Conservation (phyloP, 306 rosid species). For the Clitoria ternatea region DNA sequence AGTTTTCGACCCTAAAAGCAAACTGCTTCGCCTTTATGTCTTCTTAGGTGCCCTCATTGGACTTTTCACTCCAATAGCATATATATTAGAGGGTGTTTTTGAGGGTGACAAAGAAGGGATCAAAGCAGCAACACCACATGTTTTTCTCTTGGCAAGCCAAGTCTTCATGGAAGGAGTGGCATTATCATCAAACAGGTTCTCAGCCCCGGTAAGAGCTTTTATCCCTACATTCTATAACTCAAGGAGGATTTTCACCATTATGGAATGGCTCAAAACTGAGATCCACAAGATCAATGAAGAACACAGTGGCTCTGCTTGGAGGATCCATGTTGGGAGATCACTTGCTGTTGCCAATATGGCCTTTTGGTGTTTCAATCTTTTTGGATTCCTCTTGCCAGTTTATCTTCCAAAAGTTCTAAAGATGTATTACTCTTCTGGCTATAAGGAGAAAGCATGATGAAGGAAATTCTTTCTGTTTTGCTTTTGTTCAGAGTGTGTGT, state of each 20-base stretch:
- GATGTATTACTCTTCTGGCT: slow-evolving; percentile 45
- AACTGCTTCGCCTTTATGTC: slow-evolving; percentile 47
- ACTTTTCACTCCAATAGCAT: slow-evolving; percentile 61
- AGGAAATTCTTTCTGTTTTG: not conserved
- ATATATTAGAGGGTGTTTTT: slow-evolving; percentile 61
- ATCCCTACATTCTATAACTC: slow-evolving; percentile 73
- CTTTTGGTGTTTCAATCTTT: slow-evolving; percentile 82
- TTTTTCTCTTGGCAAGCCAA: slow-evolving; percentile 76
- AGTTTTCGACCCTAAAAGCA: slow-evolving; percentile 43
- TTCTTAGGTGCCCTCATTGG: slow-evolving; percentile 52
- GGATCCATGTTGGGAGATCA: slow-evolving; percentile 54
- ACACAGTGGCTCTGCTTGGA: slow-evolving; percentile 42
- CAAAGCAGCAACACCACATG: slow-evolving; percentile 80
- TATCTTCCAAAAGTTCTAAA: slow-evolving; percentile 84
- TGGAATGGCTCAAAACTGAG: slow-evolving; percentile 76
- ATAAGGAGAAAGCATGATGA: slow-evolving; percentile 36
- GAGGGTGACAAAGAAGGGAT: slow-evolving; percentile 78
- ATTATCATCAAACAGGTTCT: slow-evolving; percentile 41
- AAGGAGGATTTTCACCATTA: slow-evolving; percentile 61
- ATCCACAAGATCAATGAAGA: slow-evolving; percentile 42
- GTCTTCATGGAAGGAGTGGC: slow-evolving; percentile 88
- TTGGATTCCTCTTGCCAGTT: slow-evolving; percentile 80
- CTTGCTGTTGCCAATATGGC: slow-evolving; percentile 83
- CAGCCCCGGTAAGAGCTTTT: slow-evolving; percentile 65
- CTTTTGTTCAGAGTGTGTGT: too few species aligned